phyloP scores from a whole-genome alignment of 2,329 filamentous ascomycete species.

The Gremmenia infestans region DNA sequence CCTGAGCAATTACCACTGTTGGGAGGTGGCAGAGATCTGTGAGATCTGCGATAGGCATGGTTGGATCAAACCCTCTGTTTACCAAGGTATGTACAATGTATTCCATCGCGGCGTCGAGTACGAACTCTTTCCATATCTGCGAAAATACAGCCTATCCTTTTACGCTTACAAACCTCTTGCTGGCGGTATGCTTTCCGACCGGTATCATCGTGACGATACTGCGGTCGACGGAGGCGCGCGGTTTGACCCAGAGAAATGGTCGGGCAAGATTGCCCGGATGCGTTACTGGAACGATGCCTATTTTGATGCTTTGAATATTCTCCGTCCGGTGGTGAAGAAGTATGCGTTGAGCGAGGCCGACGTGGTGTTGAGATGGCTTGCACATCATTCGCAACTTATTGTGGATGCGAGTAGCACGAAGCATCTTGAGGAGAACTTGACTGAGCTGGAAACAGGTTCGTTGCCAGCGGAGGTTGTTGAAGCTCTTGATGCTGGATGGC shows the following conservation, averaged over 20 bases:
- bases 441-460: conserved; percentile 61
- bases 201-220: conserved; percentile 45
- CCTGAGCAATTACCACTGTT: conserved; percentile 50
- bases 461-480: conserved; percentile 71
- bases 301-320: conserved; percentile 60
- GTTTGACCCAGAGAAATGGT: conserved; percentile 39
- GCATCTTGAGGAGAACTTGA: conserved; percentile 54
- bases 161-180: conserved; percentile 58
- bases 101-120: conserved; percentile 49
- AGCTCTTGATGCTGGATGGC: conserved; percentile 74
- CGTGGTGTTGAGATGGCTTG: conserved; percentile 66
- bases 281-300: conserved; percentile 59
- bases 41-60: conserved; percentile 31
- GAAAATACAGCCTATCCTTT: conserved; percentile 55
- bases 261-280: conserved; percentile 45
- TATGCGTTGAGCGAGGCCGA: conserved; percentile 67
- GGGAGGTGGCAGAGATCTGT: conserved; percentile 28
- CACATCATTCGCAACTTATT: conserved; percentile 63
- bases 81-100: conserved; percentile 33
- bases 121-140: conserved; percentile 54
- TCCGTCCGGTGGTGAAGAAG: conserved; percentile 64
- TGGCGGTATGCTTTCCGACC: conserved; percentile 41
- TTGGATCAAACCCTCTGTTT: conserved; percentile 32
- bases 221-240: conserved; percentile 12
- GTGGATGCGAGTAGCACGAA: conserved; percentile 53